These are phyloP conservation scores for Hanseniaspora pseudoguilliermondii DNA, from an alignment of 805 yeast species.

Conservation along the genomic window DNA sequence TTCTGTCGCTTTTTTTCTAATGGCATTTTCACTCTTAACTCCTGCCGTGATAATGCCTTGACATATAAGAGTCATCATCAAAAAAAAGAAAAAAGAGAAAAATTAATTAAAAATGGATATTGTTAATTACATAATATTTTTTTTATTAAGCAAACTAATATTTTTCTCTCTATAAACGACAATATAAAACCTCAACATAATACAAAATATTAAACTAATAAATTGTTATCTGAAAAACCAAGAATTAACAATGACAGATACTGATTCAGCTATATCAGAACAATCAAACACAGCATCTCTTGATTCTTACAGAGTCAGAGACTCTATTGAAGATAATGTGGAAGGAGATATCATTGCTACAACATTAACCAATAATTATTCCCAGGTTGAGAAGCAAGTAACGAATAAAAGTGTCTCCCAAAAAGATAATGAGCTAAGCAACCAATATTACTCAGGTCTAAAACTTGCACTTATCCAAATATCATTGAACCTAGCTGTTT, in stretches of 20 bases:
- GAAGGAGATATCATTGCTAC: not conserved
- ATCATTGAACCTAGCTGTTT: conserved; percentile 21
- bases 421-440: not conserved
- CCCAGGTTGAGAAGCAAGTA: not conserved
- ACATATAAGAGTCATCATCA: too few relatives aligned
- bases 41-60: too few relatives aligned
- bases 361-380: conserved; percentile 2
- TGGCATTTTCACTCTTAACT: too few relatives aligned
- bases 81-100: too few relatives aligned
- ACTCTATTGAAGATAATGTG: not conserved
- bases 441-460: conserved; percentile 7
- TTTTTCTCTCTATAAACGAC: too few relatives aligned
- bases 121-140: too few relatives aligned
- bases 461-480: conserved; percentile 13
- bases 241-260: not conserved
- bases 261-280: not conserved
- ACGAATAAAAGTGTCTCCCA: not conserved
- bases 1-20: too few relatives aligned
- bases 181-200: not conserved
- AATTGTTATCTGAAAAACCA: not conserved
- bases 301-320: not conserved
- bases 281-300: not conserved
- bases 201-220: not conserved
- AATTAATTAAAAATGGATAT: too few relatives aligned
- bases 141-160: too few relatives aligned